These are phyloP conservation scores for Neobulgaria alba DNA, from an alignment of 2,329 filamentous ascomycete genomes.

Conservation along the genomic window DNA sequence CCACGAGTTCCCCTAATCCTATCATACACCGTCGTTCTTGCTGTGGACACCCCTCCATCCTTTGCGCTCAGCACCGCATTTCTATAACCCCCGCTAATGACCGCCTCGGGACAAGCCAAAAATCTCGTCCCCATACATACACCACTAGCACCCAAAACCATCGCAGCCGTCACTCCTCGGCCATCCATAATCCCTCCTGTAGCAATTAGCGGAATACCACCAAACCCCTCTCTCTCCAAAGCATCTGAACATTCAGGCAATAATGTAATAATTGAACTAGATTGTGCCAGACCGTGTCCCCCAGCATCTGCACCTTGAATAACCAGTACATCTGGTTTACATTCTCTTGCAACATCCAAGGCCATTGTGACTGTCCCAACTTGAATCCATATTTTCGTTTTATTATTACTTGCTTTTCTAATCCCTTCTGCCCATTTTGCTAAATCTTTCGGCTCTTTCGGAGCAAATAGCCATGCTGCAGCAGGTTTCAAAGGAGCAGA, in stretches of 20 bases:
- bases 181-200: slow-evolving; percentile 32
- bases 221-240: slow-evolving; percentile 16
- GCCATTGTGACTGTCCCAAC: slow-evolving; percentile 27
- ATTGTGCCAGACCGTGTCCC: slow-evolving; percentile 29
- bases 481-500: slow-evolving; percentile 22
- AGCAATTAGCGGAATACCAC: slow-evolving; percentile 25
- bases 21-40: slow-evolving; percentile 43
- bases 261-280: slow-evolving; percentile 28
- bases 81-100: slow-evolving; percentile 38
- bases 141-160: slow-evolving; percentile 32
- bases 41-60: slow-evolving; percentile 44
- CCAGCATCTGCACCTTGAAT: slow-evolving; percentile 32
- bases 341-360: slow-evolving; percentile 16
- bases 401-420: slow-evolving; percentile 14
- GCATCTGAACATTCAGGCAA: slow-evolving; percentile 30
- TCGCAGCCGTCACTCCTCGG: slow-evolving; percentile 29
- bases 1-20: slow-evolving; percentile 43
- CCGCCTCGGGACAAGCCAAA: slow-evolving; percentile 38
- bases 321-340: slow-evolving; percentile 29
- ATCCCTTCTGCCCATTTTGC: slow-evolving; percentile 25
- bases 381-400: slow-evolving; percentile 30
- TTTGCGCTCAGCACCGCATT: slow-evolving; percentile 36
- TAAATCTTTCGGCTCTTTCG: slow-evolving; percentile 23
- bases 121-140: slow-evolving; percentile 43
- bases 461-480: slow-evolving; percentile 43